Evolutionary conservation across 805 yeast genomes (phyloP).

Genomic region (Metschnikowia drakensbergensis): DNA sequence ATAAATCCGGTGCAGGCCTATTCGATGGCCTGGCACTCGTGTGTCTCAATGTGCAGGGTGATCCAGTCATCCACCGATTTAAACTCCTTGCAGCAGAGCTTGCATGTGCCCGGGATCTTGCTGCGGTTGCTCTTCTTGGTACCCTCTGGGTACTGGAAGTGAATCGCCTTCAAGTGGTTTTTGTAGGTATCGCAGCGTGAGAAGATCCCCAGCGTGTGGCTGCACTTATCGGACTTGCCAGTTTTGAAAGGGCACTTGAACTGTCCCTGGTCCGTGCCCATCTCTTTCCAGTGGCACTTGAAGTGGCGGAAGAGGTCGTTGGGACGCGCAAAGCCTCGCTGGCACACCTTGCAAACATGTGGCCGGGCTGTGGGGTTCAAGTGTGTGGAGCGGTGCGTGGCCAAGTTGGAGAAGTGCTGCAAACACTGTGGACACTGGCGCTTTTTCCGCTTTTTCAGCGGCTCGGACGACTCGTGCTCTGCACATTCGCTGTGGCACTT

Average conservation of each 20-base stretch:
- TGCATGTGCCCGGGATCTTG: slow-evolving; percentile 69
- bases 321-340: slow-evolving; percentile 82
- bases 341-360: slow-evolving; percentile 71
- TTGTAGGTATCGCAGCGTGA: slow-evolving; percentile 89
- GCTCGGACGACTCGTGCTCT: slow-evolving; percentile 6
- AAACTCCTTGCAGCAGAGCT: slow-evolving; percentile 67
- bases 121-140: slow-evolving; percentile 74
- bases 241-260: slow-evolving; percentile 75
- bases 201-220: slow-evolving; percentile 83
- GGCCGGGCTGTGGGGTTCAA: slow-evolving; percentile 69
- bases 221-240: slow-evolving; percentile 37
- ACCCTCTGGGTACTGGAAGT: slow-evolving; percentile 83
- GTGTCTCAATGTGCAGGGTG: slow-evolving; percentile 60
- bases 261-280: slow-evolving; percentile 60
- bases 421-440: slow-evolving; percentile 70
- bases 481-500: not conserved
- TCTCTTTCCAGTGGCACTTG: slow-evolving; percentile 79
- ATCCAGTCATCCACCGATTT: slow-evolving; percentile 78
- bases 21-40: slow-evolving; percentile 28
- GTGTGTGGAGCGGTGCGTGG: slow-evolving; percentile 81
- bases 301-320: slow-evolving; percentile 84
- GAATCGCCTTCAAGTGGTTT: slow-evolving; percentile 85
- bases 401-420: slow-evolving; percentile 68
- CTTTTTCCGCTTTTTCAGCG: slow-evolving; percentile 53
- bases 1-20: not conserved